A percentile compares a stretch with the other conserved stretches of the same genome.
Evolutionary conservation across 352 stramenopile genomes (phyloP).

Genomic region (Sclerospora graminicola): DNA sequence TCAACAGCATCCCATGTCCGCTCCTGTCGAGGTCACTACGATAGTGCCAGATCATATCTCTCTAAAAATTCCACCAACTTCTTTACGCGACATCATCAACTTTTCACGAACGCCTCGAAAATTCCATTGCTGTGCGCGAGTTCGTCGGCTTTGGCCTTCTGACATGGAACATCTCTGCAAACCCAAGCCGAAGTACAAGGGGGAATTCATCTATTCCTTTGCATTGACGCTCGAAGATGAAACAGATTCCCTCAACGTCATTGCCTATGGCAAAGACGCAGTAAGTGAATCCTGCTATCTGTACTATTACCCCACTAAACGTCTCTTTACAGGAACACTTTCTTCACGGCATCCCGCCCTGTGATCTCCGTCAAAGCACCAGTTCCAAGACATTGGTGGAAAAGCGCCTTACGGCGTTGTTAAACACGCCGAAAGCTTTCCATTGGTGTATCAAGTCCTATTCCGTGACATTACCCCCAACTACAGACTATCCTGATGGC

Average conservation of each 20-base stretch:
- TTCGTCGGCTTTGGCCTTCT: constrained; percentile 35
- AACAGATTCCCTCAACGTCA: constrained; percentile 41
- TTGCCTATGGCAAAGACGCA: constrained; percentile 59
- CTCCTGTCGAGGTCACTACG: constrained; percentile 12
- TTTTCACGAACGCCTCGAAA: constrained; percentile 37
- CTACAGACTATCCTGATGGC: not conserved
- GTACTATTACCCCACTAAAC: not conserved
- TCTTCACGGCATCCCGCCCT: constrained; percentile 55
- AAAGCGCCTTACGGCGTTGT: constrained; percentile 34
- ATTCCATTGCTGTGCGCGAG: constrained; percentile 46
- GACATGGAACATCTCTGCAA: constrained; percentile 46
- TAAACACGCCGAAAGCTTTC: constrained; percentile 9
- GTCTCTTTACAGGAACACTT: constrained; percentile 43
- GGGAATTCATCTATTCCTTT: constrained; percentile 60
- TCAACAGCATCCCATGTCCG: not conserved
- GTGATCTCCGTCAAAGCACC: constrained; percentile 41
- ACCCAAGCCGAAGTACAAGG: constrained; percentile 8
- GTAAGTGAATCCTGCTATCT: constrained; percentile 34
- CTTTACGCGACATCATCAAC: constrained; percentile 23
- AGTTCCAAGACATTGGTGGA: constrained; percentile 40
- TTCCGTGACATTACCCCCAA: constrained; percentile 12
- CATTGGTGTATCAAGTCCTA: constrained; percentile 76
- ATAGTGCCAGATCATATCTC: constrained; percentile 38
- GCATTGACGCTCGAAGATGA: constrained; percentile 42
- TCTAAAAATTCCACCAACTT: constrained; percentile 33